These are phyloP conservation scores for Auriculariales sp. DNA, from an alignment of 768 basidiomycete genomes.

Conservation along the genomic window DNA sequence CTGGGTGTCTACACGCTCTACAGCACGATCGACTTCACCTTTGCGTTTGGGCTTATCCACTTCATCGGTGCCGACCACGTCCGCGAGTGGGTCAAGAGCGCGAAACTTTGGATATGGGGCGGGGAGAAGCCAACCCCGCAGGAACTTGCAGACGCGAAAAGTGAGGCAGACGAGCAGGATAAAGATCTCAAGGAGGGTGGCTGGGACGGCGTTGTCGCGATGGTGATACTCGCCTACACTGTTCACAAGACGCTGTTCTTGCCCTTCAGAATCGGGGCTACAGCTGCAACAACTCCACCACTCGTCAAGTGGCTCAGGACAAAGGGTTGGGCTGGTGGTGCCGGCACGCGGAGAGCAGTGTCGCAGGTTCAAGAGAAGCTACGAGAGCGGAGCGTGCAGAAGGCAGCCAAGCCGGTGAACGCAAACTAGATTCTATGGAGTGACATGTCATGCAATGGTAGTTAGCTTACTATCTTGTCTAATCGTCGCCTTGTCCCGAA, in stretches of 20 bases:
- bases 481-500: too few relatives aligned
- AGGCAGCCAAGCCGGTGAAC: too few relatives aligned
- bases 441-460: too few relatives aligned
- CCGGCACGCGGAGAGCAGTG: conserved; percentile 54
- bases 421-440: too few relatives aligned
- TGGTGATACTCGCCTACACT: conserved; percentile 84
- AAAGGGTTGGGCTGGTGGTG: conserved; percentile 68
- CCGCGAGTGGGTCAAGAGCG: conserved; percentile 35
- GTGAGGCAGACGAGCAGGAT: conserved; percentile 14
- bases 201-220: conserved; percentile 75
- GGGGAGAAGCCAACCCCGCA: conserved; percentile 41
- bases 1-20: conserved; percentile 76
- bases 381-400: conserved; percentile 4
- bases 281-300: conserved; percentile 70
- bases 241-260: conserved; percentile 92
- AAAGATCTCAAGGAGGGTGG: conserved; percentile 24
- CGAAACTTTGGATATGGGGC: conserved; percentile 27
- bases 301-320: conserved; percentile 74
- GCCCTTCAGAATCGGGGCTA: conserved; percentile 79
- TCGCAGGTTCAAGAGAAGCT: conserved; percentile 21
- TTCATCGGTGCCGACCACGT: conserved; percentile 87
- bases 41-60: conserved; percentile 75
- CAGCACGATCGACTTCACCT: conserved; percentile 62
- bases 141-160: conserved; percentile 49
- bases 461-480: too few relatives aligned